These are phyloP conservation scores for Lentinula sp. DNA, from an alignment of 768 basidiomycete genomes.

Conservation along the genomic window DNA sequence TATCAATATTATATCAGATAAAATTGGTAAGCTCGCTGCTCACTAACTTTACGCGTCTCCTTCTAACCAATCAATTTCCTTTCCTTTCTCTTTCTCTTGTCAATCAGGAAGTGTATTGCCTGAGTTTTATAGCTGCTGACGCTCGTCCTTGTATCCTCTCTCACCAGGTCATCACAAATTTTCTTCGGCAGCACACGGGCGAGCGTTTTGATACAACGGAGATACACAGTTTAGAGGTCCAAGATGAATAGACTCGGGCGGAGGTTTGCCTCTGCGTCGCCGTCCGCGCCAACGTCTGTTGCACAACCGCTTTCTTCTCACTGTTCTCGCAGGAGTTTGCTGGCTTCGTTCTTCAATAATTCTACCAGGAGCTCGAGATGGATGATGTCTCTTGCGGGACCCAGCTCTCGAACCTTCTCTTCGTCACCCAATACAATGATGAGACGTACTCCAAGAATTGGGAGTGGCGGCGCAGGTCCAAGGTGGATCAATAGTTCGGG, in stretches of 20 bases:
- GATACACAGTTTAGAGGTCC: not conserved
- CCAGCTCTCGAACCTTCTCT: not conserved
- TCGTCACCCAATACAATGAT: not conserved
- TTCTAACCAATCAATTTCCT: not conserved
- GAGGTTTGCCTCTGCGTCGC: not conserved
- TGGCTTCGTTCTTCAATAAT: not conserved
- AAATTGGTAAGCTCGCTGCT: not conserved
- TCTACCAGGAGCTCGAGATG: slow-evolving; percentile 1
- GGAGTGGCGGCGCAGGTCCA: slow-evolving; percentile 1
- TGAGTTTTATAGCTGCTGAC: no score
- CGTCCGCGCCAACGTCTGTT: not conserved
- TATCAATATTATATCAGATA: no score
- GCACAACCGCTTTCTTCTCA: not conserved
- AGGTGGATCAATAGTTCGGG: slow-evolving; percentile 5
- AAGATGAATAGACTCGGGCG: slow-evolving; percentile 5
- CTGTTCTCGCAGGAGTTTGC: not conserved
- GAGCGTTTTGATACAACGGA: not conserved
- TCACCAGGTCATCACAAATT: not conserved
- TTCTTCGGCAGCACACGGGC: not conserved
- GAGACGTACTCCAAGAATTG: not conserved
- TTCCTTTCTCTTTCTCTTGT: not conserved
- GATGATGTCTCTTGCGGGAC: slow-evolving; percentile 3
- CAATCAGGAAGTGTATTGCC: not conserved
- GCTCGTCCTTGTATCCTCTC: not conserved
- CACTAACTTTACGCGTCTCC: not conserved